These are phyloP conservation scores for Malus fusca DNA, from an alignment of 306 rosid genomes.

Conservation along the genomic window DNA sequence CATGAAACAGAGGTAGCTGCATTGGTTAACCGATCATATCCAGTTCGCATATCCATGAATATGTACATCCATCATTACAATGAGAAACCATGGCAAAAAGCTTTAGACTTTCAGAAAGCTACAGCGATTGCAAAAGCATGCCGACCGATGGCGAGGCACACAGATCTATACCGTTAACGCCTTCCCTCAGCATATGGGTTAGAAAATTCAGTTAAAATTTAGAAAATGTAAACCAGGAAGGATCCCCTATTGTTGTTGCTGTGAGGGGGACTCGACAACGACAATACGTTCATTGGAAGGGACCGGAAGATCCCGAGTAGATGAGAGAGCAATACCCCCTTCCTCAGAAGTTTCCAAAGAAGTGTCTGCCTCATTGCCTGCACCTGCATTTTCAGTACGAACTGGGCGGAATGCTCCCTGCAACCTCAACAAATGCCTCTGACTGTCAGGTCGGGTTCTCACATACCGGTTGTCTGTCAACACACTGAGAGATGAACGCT, in stretches of 20 bases:
- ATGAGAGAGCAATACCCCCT: conserved; percentile 26
- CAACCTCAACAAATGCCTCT: conserved; percentile 74
- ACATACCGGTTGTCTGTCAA: conserved; percentile 66
- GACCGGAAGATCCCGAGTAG: conserved; percentile 23
- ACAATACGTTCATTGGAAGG: conserved; percentile 25
- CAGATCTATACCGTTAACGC: conserved; percentile 20
- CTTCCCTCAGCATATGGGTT: conserved; percentile 35
- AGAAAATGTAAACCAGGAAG: conserved; percentile 7
- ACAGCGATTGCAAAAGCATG: conserved; percentile 2
- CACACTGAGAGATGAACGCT: conserved; percentile 53
- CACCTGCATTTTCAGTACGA: conserved; percentile 44
- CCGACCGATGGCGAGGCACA: conserved; percentile 23
- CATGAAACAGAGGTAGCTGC: neutral
- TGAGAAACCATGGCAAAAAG: conserved; percentile 21
- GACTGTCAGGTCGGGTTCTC: conserved; percentile 73
- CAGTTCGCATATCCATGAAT: conserved; percentile 22
- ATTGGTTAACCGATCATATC: conserved; percentile 4
- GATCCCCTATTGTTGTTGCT: conserved; percentile 36
- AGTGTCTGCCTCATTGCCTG: conserved; percentile 34
- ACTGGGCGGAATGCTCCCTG: conserved; percentile 76
- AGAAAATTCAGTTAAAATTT: conserved; percentile 30
- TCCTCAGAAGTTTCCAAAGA: conserved; percentile 53
- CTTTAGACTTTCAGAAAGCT: neutral
- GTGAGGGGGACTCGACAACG: conserved; percentile 28
- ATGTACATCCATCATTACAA: conserved; percentile 31